Base-by-base conservation (phyloP, 2,329 filamentous ascomycete species). In the Monosporascus sp. region DNA sequence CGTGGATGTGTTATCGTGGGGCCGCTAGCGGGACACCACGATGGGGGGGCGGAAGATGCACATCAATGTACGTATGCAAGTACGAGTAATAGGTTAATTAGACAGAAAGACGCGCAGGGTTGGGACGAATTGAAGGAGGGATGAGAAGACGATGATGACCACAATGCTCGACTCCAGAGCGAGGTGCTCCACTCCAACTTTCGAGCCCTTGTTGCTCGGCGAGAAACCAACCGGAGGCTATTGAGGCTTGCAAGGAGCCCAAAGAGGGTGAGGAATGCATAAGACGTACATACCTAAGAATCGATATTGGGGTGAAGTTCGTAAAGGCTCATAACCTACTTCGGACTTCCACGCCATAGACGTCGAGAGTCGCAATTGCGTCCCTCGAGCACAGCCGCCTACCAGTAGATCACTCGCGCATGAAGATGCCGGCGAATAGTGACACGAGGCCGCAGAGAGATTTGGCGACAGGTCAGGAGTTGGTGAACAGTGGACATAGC, bases 1-100 rank as follows among this genome's bases (percentile, higher is more conserved):
- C 56, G 55, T 63, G 54, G 63, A 63, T 62, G 58, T 61, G 59
- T 63, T 64, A 63, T 61, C 63, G 63, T 65, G 65, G 65, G 65
- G 63, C 63, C 60, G 60, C 63, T 65, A 60, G 61, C 55, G 60
- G 63, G 61, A 63, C 57, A 58, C 46, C 55, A 58, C 58, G 58
- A 61, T 63, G 58, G 60, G 60, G 61, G 61, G 60, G 61, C 62
- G 64, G 63, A 61, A 66, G 59, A 64, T 63, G 63, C 61, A 64
- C 60, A 67, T 66, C 63, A 62, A 56, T 54, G 55, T 58, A 56
- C 61, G 18, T 17, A 45, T 45, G 43, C 43, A 46, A 7, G 20
- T 31, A 31, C 43, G 14, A 46, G 43, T 46, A n/a, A 15, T 14
- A 31, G 43, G 43, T 18, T 24, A 27, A n/a, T 15, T 46, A 20